A percentile compares a stretch with the other conserved stretches of the same genome.
These are phyloP conservation scores for Cladorrhinum sp. DNA, from an alignment of 2,329 filamentous ascomycete species.

Conservation along the genomic window DNA sequence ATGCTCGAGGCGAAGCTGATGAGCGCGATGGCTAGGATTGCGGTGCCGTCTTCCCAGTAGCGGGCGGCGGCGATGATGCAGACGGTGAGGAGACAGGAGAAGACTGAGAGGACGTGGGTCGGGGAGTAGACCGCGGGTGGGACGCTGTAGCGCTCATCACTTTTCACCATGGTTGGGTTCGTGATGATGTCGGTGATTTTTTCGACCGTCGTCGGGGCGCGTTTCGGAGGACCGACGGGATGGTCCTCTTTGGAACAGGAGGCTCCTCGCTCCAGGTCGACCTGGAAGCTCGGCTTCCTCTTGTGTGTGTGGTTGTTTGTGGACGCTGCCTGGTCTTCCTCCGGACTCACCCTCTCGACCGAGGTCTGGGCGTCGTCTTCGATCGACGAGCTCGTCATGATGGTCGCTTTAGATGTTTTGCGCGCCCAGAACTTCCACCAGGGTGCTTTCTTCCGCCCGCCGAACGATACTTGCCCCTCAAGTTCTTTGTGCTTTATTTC, in stretches of 20 bases:
- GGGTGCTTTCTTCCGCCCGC: not conserved
- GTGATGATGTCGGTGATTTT: conserved; percentile 43
- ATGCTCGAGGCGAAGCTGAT: conserved; percentile 53
- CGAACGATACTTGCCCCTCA: not conserved
- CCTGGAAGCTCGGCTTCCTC: not conserved
- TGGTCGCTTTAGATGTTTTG: not conserved
- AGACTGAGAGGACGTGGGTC: conserved; percentile 50
- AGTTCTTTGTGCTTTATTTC: conserved; percentile 45
- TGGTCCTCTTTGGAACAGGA: conserved; percentile 3
- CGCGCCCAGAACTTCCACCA: not conserved
- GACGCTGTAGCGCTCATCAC: conserved; percentile 42
- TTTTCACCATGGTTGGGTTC: conserved; percentile 40
- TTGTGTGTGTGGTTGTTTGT: not conserved
- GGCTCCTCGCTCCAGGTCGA: not conserved
- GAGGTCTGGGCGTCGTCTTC: not conserved
- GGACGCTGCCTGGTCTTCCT: not conserved
- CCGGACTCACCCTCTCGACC: not conserved
- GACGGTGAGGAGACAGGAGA: conserved; percentile 49
- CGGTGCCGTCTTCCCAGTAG: conserved; percentile 47
- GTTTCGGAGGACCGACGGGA: conserved; percentile 19
- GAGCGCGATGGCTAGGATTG: conserved; percentile 48
- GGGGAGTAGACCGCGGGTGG: conserved; percentile 49
- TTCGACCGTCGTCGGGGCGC: conserved; percentile 39
- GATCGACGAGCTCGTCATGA: no score
- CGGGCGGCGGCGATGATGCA: conserved; percentile 45